phyloP scores from a whole-genome alignment of 163 green algal genomes.

The Scenedesmus sp. region DNA sequence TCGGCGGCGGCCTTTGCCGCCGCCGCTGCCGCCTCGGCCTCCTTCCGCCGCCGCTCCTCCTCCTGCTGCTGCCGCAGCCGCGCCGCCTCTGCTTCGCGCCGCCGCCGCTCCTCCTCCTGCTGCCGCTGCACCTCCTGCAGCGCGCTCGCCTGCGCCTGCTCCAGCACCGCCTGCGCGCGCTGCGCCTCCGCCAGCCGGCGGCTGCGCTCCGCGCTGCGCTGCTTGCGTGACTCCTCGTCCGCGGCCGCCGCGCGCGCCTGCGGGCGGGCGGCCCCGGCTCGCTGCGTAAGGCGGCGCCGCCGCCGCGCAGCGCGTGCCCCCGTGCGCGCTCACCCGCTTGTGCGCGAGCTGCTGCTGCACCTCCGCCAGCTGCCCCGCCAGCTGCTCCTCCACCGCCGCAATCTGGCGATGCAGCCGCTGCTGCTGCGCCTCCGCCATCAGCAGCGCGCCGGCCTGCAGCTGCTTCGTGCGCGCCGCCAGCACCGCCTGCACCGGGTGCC shows the following conservation, averaged over 20 bases:
- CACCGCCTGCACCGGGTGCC: slow-evolving; percentile 12
- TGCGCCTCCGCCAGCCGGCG: slow-evolving; percentile 32
- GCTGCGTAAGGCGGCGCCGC: background rate
- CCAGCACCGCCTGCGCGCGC: slow-evolving; percentile 29
- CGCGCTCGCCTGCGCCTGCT: slow-evolving; percentile 8
- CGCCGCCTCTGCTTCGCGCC: slow-evolving; percentile 22
- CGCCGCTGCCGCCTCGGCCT: background rate
- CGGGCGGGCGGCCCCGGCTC: background rate
- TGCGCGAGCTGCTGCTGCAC: slow-evolving; percentile 37
- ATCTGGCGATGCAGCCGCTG: slow-evolving; percentile 27
- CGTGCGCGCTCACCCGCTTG: slow-evolving; percentile 23
- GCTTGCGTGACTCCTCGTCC: slow-evolving; percentile 11
- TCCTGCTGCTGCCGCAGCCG: slow-evolving; percentile 26
- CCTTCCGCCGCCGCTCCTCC: slow-evolving; percentile 1
- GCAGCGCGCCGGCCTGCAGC: slow-evolving; percentile 24
- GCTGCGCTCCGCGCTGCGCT: slow-evolving; percentile 22
- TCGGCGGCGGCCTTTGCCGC: slow-evolving; percentile 18
- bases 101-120: slow-evolving; percentile 11
- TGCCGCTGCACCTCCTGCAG: slow-evolving; percentile 24
- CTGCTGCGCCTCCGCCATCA: slow-evolving; percentile 23
- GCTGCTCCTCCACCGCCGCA: slow-evolving; percentile 15
- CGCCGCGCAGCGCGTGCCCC: background rate
- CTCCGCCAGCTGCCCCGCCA: slow-evolving; percentile 23
- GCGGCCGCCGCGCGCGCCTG: slow-evolving; percentile 30
- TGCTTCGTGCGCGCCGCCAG: slow-evolving; percentile 23